Conservation (phyloP, 2,329 filamentous ascomycete genomes). For the Zasmidium cellare region DNA sequence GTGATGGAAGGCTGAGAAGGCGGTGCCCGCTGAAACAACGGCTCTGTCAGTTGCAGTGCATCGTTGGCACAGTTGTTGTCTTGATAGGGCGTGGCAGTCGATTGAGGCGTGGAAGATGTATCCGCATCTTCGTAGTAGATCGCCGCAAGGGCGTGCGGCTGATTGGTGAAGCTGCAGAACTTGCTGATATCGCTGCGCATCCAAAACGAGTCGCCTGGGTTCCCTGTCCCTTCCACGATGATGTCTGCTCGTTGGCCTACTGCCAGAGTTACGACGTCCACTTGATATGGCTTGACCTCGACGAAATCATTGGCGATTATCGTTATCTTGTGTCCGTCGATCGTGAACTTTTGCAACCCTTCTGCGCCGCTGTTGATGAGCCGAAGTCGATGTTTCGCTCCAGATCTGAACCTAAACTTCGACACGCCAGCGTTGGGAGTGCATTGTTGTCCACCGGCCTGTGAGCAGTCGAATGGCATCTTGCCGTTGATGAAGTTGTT, state of each 20-base stretch:
- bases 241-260: constrained; percentile 56
- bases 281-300: constrained; percentile 41
- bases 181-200: constrained; percentile 32
- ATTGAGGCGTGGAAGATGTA: constrained; percentile 35
- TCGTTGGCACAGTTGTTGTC: constrained; percentile 56
- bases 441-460: constrained; percentile 26
- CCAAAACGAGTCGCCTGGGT: constrained; percentile 33
- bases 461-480: constrained; percentile 28
- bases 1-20: constrained; percentile 31
- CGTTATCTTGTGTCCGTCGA: constrained; percentile 48
- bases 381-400: constrained; percentile 42
- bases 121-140: constrained; percentile 66
- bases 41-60: constrained; percentile 52
- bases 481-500: constrained; percentile 18
- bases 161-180: constrained; percentile 20
- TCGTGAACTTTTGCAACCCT: constrained; percentile 43
- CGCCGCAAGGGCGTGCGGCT: constrained; percentile 54
- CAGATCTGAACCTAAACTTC: constrained; percentile 38
- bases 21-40: constrained; percentile 52
- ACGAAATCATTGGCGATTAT: constrained; percentile 46
- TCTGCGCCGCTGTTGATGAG: constrained; percentile 45
- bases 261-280: constrained; percentile 51
- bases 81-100: constrained; percentile 52
- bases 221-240: constrained; percentile 39
- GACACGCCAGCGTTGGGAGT: constrained; percentile 32